Evolutionary conservation across 768 basidiomycete genomes (phyloP), one percentile per base, ranked within the genome.

Genomic region (Lactifluus pinguis): DNA sequence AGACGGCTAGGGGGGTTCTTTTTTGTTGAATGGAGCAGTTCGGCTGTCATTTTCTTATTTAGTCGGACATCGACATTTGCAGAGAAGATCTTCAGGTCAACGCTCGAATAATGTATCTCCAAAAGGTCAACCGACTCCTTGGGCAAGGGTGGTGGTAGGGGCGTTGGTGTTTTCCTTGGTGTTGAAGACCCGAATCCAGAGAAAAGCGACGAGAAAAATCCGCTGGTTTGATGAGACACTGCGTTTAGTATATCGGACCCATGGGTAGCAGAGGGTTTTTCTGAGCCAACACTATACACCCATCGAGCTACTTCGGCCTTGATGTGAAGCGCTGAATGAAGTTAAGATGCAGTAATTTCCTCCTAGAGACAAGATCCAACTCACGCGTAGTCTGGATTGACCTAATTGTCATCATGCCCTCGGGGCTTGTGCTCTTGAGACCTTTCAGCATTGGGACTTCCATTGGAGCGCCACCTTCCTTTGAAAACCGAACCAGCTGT

Each of bases 1-100:
- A 94, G 80, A 54, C 76, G 80, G 5, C 73, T 75, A 0, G 95
- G 95, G 0, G 92, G 89, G 57, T 89, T 86, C 77, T 99, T 99
- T 80, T 98, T 98, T 11, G 95, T 99, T 0, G 92, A 90, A 60
- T 95, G 79, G 61, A 88, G 80, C 38, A 98, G 75, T 71, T 98
- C 95, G 9, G 76, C 71, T 2, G 81, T 76, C 51, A 87, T 74
- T 68, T 86, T 89, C 71, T 81, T 79, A 63, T 83, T 83, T 17
- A 90, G 70, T 47, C 73, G 77, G 19, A 91, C 85, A 49, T 79
- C 78, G 14, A 89, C 80, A 41, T 84, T 78, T 2, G 85, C 86
- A 9, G 84, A 79, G 68, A 84, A 88, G 47, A 89, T 80, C 1
- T 83, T 80, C 56, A 90, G 68, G 1, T 79, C 73, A 30, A 90